Conservation (phyloP, 2,329 filamentous ascomycete species). For the Furcasterigmium sp. region DNA sequence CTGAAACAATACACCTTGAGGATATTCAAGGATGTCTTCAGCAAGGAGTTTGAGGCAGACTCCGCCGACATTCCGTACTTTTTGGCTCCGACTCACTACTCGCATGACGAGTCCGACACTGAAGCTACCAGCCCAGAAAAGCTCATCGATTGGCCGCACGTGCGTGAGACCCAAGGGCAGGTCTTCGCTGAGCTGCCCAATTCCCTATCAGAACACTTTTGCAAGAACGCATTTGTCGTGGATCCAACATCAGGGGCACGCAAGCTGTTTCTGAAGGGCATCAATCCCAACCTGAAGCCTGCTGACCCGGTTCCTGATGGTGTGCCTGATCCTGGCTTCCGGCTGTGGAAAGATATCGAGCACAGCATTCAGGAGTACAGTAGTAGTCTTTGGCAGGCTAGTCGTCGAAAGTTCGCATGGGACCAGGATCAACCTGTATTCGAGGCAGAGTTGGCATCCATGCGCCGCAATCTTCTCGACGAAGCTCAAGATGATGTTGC, state of each 20-base stretch:
- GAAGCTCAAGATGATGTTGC: constrained; percentile 50
- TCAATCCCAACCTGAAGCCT: constrained; percentile 55
- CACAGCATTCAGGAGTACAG: constrained; percentile 78
- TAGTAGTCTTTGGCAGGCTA: constrained; percentile 65
- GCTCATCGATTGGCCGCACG: constrained; percentile 56
- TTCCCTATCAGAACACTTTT: constrained; percentile 41
- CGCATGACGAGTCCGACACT: neutral
- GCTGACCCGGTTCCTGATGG: constrained; percentile 58
- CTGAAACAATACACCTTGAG: constrained; percentile 71
- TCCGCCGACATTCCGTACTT: constrained; percentile 72
- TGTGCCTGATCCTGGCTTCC: constrained; percentile 41
- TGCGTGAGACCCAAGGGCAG: constrained; percentile 33
- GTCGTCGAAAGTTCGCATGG: constrained; percentile 46
- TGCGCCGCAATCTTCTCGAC: constrained; percentile 81
- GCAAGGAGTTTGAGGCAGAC: constrained; percentile 71
- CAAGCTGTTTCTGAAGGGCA: constrained; percentile 50
- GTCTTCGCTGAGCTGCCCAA: constrained; percentile 33
- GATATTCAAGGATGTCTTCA: constrained; percentile 81
- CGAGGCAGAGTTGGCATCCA: constrained; percentile 64
- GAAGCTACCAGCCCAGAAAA: neutral
- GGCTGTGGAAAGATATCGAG: constrained; percentile 31
- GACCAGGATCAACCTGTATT: constrained; percentile 74
- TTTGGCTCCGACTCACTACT: constrained; percentile 53
- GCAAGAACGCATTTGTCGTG: constrained; percentile 45
- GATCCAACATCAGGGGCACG: constrained; percentile 60